Percentiles rank a stretch among this genome's conserved stretches.
phyloP scores from a whole-genome alignment of 2,329 filamentous ascomycete species.

The Ophioceras dolichostomum region DNA sequence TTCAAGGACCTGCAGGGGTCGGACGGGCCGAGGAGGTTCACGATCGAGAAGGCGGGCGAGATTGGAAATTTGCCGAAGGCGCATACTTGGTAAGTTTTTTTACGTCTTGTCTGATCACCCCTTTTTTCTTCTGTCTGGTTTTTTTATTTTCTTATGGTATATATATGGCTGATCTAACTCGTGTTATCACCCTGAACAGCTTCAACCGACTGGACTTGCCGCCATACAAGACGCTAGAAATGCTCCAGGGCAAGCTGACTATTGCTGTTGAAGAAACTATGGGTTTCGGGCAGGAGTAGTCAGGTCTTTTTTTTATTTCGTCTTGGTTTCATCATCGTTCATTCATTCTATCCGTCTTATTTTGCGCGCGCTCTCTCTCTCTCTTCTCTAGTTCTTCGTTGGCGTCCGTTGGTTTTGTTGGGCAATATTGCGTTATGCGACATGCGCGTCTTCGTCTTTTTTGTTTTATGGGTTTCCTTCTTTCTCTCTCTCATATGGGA shows the following conservation, averaged over 20 bases:
- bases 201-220: slow-evolving; percentile 97
- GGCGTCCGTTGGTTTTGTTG: background rate
- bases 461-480: background rate
- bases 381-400: too few species aligned
- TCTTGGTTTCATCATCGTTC: too few species aligned
- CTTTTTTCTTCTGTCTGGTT: background rate
- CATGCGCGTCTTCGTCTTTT: background rate
- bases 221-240: slow-evolving; percentile 80
- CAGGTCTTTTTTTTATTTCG: slow-evolving; percentile 1
- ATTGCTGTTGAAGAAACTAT: slow-evolving; percentile 98
- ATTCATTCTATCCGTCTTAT: background rate
- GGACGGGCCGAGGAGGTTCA: slow-evolving; percentile 89
- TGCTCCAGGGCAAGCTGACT: slow-evolving; percentile 77
- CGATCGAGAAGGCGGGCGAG: slow-evolving; percentile 95
- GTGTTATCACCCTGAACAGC: too few species aligned
- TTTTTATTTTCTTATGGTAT: background rate
- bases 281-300: slow-evolving; percentile 93
- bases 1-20: slow-evolving; percentile 99
- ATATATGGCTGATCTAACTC: too few species aligned
- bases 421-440: too few species aligned
- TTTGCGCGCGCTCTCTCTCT: too few species aligned
- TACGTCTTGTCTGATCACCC: background rate
- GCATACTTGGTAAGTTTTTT: slow-evolving; percentile 74
- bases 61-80: slow-evolving; percentile 85
- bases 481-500: too few species aligned